A percentile compares a stretch with the other conserved stretches of the same genome.
Conservation (phyloP, 768 basidiomycete genomes). For the Kwoniella sp. region DNA sequence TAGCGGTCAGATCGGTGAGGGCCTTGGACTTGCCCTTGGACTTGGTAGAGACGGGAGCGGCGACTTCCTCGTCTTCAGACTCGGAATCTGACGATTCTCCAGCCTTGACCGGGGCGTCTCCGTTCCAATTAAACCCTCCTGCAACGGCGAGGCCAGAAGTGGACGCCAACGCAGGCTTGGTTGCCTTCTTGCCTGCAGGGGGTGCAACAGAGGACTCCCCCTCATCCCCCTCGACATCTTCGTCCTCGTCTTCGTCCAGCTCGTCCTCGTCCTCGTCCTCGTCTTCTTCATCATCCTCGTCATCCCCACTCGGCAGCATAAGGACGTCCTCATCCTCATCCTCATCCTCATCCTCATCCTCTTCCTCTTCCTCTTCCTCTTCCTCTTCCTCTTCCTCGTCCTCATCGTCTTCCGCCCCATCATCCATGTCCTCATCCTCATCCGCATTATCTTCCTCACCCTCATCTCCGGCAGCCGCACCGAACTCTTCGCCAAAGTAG, state of each 20-base stretch:
- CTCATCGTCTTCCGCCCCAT: constrained; percentile 31
- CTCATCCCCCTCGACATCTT: constrained; percentile 50
- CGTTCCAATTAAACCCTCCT: constrained; percentile 50
- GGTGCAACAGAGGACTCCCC: constrained; percentile 28
- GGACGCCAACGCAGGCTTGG: constrained; percentile 8
- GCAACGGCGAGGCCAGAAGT: constrained; percentile 31
- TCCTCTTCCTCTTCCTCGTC: constrained; percentile 43
- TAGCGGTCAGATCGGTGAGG: constrained; percentile 59
- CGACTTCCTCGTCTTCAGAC: constrained; percentile 32
- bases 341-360: constrained; percentile 40
- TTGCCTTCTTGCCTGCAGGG: constrained; percentile 9
- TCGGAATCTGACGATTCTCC: constrained; percentile 52
- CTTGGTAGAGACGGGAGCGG: constrained; percentile 46
- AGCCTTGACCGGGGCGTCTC: constrained; percentile 36
- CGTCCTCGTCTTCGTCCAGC: constrained; percentile 37
- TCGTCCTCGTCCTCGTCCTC: constrained; percentile 34
- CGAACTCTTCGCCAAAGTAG: constrained; percentile 65
- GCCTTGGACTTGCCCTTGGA: constrained; percentile 56
- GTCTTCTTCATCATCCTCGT: constrained; percentile 36
- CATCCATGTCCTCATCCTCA: constrained; percentile 33
- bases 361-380: constrained; percentile 32
- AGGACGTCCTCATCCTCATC: constrained; percentile 46
- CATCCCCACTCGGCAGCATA: constrained; percentile 45
- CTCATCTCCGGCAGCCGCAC: constrained; percentile 45
- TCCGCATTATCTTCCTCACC: constrained; percentile 33